Evolutionary conservation across 441 rosid species (phyloP), one percentile per base, ranked within the genome.

Genomic region (Adansonia madagascariensis): DNA sequence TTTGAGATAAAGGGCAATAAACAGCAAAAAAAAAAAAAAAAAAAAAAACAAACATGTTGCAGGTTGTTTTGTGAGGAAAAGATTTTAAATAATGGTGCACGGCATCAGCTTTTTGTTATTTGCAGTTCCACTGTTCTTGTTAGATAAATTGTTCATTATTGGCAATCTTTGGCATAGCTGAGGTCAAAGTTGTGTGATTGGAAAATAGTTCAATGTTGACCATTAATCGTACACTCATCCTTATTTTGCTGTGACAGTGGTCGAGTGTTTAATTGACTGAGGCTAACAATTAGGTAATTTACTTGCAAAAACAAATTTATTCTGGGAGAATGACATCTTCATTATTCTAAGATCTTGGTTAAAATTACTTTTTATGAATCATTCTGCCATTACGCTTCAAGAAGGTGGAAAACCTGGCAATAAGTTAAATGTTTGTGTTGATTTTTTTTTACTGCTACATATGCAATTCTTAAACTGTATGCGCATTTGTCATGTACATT

Each of bases 271-370:
- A 61, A 39, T 61, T 61, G 41, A 61, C n/a, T 12, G 17, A 27
- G 65, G 65, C 65, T 14, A 61, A 41, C 65, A 61, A 24, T 27
- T 61, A 24, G 39, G 39, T 31, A 31, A 31, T 31, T 31, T 31
- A 61, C 41, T 24, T 61, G 17, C n/a, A 61, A 61, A 6, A 27
- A 10, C 5, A 61, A 0, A 61, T 61, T 41, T 61, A 12, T 57
- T 57, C 27, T 57, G 27, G 10, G 65, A 61, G 31, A 61, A 27
- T 6, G 41, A 60, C 17, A 2, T 49, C 9, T 60, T 10, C 9
- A 60, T 10, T 60, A 24, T 24, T 60, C 41, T 60, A 60, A 60
- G 41, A 60, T 60, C 65, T 60, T 60, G 12, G 41, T 60, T 64
- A 1, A 65, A 41, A 8, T 69, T 49, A 31, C 27, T 43, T 69